A percentile compares a stretch with the other conserved stretches of the same genome.
Conservation (phyloP, 306 rosid genomes). For the Cicer arietinum region DNA sequence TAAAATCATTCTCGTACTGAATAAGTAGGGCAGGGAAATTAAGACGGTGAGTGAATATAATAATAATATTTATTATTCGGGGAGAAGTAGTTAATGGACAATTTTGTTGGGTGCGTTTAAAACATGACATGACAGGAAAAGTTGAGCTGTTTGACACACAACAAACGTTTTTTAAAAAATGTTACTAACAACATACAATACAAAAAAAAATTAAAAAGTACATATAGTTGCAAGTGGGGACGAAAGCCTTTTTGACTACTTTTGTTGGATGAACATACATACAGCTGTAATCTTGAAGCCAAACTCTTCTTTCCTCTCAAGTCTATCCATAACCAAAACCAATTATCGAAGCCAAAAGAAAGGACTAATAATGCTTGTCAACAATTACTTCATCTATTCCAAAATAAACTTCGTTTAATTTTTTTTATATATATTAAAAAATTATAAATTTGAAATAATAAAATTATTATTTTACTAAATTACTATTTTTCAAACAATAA, state of each 20-base stretch:
- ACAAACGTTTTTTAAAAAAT: conserved; percentile 46
- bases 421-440: too few species aligned
- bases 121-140: conserved; percentile 86
- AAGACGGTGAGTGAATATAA: conserved; percentile 11
- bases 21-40: conserved; percentile 31
- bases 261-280: conserved; percentile 28
- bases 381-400: neutral
- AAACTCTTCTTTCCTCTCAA: conserved; percentile 22
- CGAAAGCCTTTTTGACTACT: conserved; percentile 59
- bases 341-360: conserved; percentile 10
- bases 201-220: conserved; percentile 1
- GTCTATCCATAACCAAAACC: conserved; percentile 38
- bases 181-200: neutral
- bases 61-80: neutral
- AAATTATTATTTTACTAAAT: too few species aligned
- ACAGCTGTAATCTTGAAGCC: conserved; percentile 63
- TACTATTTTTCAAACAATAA: too few species aligned
- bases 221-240: conserved; percentile 49
- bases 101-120: conserved; percentile 54
- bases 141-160: conserved; percentile 72
- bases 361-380: conserved; percentile 2
- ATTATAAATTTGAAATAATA: too few species aligned
- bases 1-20: conserved; percentile 57
- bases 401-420: too few species aligned
- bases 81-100: conserved; percentile 4